Evolutionary conservation across 202 grass and related monocot species (phyloP), one percentile per base, ranked within the genome.

Genomic region (Digitaria exilis): DNA sequence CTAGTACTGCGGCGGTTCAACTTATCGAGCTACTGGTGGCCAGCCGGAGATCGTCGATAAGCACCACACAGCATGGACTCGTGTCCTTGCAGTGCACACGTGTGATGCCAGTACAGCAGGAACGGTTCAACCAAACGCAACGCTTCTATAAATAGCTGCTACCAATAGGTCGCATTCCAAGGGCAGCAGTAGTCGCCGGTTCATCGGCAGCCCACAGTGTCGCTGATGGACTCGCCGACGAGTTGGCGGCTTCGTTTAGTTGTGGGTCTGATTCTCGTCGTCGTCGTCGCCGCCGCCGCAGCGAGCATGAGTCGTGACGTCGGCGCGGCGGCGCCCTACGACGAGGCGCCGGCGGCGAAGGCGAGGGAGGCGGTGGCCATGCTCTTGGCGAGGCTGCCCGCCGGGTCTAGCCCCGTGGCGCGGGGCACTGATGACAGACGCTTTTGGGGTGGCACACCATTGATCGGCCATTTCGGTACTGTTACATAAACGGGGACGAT

Each of bases 331-430:
- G 77, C 30, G 7, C 31, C 50, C 21, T 43, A 34, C 51, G 66
- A 73, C 51, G 58, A 58, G 19, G 57, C 62, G 24, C 67, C 73
- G 10, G 58, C 69, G 37, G 46, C 75, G 30, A 74, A 82, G 44
- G 78, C 63, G 22, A 81, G 64, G 37, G 80, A 62, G 39, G 42
- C 37, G 21, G 72, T 83, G 52, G 67, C 62, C 35, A 78, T 71
- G 24, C 87, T 79, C 18, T 5, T 86, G 61, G 79, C 74, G 21
- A 81, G 78, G 75, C 71, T 86, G 61, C 87, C 82, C 11, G 58
- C 85, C 2, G 91, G 87, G 2, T 79, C 85, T 10, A 93, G 85
- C 80, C 78, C 3, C 77, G 61, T 46, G 88, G 87, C 32, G 65
- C 81, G 4, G 88, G 91, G 14, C 88, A 93, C 57, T 83, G 77